Conservation (phyloP, 345 rosid genomes). For the Cardiospermum halicacabum region DNA sequence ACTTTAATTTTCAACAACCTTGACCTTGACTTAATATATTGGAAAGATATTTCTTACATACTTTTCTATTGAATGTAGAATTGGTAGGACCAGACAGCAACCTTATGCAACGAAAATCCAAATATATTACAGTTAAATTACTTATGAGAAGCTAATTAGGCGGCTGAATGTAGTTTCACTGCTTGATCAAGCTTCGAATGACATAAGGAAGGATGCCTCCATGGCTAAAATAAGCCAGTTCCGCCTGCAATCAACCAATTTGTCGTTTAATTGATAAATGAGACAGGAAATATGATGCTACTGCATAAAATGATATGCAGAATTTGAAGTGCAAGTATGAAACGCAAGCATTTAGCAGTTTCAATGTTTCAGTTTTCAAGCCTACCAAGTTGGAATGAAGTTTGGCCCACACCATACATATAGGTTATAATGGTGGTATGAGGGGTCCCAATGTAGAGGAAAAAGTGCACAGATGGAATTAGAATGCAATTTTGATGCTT, state of each 20-base stretch:
- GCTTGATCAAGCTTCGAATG: conserved; percentile 70
- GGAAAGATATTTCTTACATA: not conserved
- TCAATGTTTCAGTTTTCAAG: too few relatives aligned
- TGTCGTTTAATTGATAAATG: not conserved
- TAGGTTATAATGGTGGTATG: too few relatives aligned
- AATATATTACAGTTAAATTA: not conserved
- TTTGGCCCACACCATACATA: too few relatives aligned
- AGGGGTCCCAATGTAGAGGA: too few relatives aligned
- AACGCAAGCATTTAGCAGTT: not conserved
- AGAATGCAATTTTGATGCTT: not conserved
- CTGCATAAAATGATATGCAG: too few relatives aligned
- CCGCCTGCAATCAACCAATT: conserved; percentile 51
- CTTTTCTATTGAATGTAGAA: not conserved
- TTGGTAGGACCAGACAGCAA: not conserved
- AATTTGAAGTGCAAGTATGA: not conserved
- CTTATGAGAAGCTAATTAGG: not conserved
- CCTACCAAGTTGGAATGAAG: too few relatives aligned
- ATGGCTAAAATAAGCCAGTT: conserved; percentile 77
- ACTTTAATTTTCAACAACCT: conserved; percentile 43
- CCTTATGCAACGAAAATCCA: not conserved
- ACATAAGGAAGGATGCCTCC: conserved; percentile 97
- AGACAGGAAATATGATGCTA: conserved; percentile 3
- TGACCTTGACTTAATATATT: conserved; percentile 23
- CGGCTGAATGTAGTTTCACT: conserved; percentile 18
- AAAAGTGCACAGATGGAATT: not conserved